Evolutionary conservation across 2,329 filamentous ascomycete species (phyloP).

Genomic region (Penicillium sp.): DNA sequence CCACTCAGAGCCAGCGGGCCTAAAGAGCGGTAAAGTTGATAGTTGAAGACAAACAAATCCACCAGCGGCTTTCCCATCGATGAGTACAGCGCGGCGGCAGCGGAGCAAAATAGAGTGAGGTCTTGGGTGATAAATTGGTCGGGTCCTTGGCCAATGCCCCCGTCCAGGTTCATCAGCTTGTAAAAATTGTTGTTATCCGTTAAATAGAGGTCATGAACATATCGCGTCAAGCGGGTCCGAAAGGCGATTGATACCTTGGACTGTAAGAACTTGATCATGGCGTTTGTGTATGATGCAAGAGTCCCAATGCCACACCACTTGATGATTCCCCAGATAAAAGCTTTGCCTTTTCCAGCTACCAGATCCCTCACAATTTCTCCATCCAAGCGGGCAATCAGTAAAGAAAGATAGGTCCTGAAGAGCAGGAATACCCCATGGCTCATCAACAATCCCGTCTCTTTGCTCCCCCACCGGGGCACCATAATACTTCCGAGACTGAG

Average conservation of each 20-base stretch:
- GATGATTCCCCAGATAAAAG: constrained; percentile 78
- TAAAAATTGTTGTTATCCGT: constrained; percentile 96
- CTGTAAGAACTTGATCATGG: constrained; percentile 98
- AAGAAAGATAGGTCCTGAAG: constrained; percentile 84
- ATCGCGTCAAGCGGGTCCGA: constrained; percentile 85
- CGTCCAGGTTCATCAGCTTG: constrained; percentile 86
- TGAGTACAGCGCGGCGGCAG: constrained; percentile 87
- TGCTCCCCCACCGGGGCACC: constrained; percentile 91
- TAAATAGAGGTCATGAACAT: constrained; percentile 94
- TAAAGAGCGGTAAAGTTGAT: constrained; percentile 86
- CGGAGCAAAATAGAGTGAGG: constrained; percentile 87
- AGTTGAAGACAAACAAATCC: constrained; percentile 97
- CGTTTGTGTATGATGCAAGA: constrained; percentile 93
- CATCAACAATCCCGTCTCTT: constrained; percentile 83
- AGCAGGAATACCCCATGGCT: constrained; percentile 87
- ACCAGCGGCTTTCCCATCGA: constrained; percentile 96
- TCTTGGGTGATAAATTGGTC: constrained; percentile 99
- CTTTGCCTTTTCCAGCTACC: constrained; percentile 86
- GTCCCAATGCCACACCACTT: constrained; percentile 96
- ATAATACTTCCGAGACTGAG: constrained; percentile 94
- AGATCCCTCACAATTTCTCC: constrained; percentile 94
- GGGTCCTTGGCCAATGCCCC: constrained; percentile 81
- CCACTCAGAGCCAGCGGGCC: constrained; percentile 82
- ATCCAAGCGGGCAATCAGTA: constrained; percentile 86
- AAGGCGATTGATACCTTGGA: constrained; percentile 98